These are phyloP conservation scores for Aspergillus clavatus DNA, from an alignment of 2,329 filamentous ascomycete species.

Conservation along the genomic window DNA sequence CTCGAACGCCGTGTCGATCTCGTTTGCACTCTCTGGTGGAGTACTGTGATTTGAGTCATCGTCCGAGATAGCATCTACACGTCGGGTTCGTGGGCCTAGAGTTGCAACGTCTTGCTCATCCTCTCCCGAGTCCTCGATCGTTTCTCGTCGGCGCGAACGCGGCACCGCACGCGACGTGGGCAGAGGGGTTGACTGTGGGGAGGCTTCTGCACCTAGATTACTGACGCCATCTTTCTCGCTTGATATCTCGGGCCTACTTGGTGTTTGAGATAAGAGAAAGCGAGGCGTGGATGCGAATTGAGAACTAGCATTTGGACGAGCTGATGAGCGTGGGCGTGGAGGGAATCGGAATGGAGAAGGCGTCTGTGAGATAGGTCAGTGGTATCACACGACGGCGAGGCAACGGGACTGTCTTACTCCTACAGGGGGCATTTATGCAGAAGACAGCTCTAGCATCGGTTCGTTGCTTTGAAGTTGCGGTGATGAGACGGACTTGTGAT, in stretches of 20 bases:
- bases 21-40: slow-evolving; percentile 5
- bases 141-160: slow-evolving; percentile 12
- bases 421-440: slow-evolving; percentile 14
- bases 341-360: slow-evolving; percentile 27
- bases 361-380: slow-evolving; percentile 2
- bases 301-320: slow-evolving; percentile 23
- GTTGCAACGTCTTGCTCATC: slow-evolving; percentile 8
- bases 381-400: not conserved
- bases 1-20: slow-evolving; percentile 25
- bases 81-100: not conserved
- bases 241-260: slow-evolving; percentile 5
- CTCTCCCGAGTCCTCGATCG: slow-evolving; percentile 27
- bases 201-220: slow-evolving; percentile 19
- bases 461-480: no score
- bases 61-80: not conserved
- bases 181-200: slow-evolving; percentile 11
- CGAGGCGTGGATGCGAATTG: slow-evolving; percentile 33
- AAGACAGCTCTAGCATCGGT: no score
- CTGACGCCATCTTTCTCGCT: slow-evolving; percentile 10
- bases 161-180: slow-evolving; percentile 2
- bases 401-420: slow-evolving; percentile 6
- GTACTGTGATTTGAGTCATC: slow-evolving; percentile 17
- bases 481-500: no score
- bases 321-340: slow-evolving; percentile 11
- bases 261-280: slow-evolving; percentile 27